Base-by-base conservation (phyloP, 345 rosid species). In the Salix brachista region DNA sequence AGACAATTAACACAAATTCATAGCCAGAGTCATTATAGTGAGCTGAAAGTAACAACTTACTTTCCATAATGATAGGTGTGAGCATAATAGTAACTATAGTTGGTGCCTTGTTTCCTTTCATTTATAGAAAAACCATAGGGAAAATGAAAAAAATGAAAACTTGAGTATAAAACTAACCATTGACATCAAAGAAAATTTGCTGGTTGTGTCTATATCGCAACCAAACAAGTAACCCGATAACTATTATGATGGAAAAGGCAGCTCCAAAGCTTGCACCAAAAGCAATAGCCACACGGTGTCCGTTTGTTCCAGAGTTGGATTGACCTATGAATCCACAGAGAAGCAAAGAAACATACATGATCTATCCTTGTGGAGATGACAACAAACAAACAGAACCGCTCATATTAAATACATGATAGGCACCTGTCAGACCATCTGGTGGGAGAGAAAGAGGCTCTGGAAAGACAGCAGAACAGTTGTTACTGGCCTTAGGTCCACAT, bases 121-220 rank as follows among this genome's bases (percentile, higher is more conserved):
- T 13, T 32, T 37, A 36, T n/a, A 62, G 44, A 41, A 36, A 62
- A n/a, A 14, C 44, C 44, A 74, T 0, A 10, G 32, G 41, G 32
- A 17, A 36, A 56, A 17, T 37, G n/a, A 46, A 26, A 10, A 10
- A 73, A 54, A 46, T 3, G 44, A 58, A 67, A 4, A 42, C 42
- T 18, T 1, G 32, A 28, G 70, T 41, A 75, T 50, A 32, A 58
- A 72, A 82, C 91, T 78, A 75, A 96, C 99, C 99, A 84, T 96
- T 92, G 74, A 96, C 97, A 66, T 94, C 99, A 79, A 96, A 94
- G 90, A 96, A 96, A 70, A 96, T 91, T 81, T 94, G 98, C 82
- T 94, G 89, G 87, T 94, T 96, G 77, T 69, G 90, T 36, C 98
- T 82, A 65, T 91, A 92, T 80, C 97, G 89, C 97, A 92, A 92